Evolutionary conservation across 176 grass and related monocot genomes (phyloP), one percentile per base, ranked within the genome.

Genomic region (Triticum monococcum): DNA sequence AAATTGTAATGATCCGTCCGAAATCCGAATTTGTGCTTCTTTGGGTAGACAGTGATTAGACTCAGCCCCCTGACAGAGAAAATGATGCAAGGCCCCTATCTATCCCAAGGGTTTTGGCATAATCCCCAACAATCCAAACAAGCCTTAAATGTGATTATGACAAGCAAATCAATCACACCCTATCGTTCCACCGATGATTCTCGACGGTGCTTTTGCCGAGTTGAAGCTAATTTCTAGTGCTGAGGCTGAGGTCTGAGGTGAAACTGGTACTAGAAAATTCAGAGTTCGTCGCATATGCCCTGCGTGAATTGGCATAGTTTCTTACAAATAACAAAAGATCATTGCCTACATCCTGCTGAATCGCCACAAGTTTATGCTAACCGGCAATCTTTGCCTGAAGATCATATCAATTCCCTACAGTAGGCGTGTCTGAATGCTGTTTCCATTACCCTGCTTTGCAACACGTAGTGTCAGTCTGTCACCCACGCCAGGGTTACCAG

Each of bases 401-500:
- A 24, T 41, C 22, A 4, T 59, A 25, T 18, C 25, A 10, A 22
- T 64, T 54, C 59, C 41, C 62, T 8, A 37, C 32, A 72, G 17
- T 31, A 75, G 32, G 18, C 35, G 50, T 31, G 64, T 31, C 56
- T 61, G 24, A 67, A 77, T 87, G 60, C 62, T 87, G n/a, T 37
- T 17, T 80, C 48, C 46, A 52, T 31, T 52, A 11, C 75, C 31
- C n/a, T 30, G 33, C 60, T 65, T 5, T 33, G 22, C 16, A 30
- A 60, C n/a, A 52, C 56, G 56, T 22, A 59, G 18, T 59, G 52
- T 56, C 52, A 54, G 50, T 18, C 69, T 45, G 3, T 32, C 79
- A 60, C 7, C 71, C 37, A 20, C 62, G 63, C 8, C 64, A n/a
- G 57, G 32, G 41, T 90, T 90, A 54, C 89, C 89, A 59, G 80